These are phyloP conservation scores for Acer negundo DNA, from an alignment of 345 rosid species.

Conservation along the genomic window DNA sequence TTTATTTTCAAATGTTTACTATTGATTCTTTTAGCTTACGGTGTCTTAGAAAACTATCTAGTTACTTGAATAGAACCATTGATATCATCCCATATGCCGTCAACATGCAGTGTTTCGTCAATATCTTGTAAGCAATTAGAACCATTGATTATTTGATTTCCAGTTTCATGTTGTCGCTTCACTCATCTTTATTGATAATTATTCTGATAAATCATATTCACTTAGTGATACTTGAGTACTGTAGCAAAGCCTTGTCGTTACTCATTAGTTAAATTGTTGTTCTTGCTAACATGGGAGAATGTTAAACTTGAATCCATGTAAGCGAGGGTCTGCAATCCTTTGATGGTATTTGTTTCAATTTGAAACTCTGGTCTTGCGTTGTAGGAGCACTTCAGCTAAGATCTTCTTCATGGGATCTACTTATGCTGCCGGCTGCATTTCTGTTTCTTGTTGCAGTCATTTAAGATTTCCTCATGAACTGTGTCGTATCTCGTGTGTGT, in stretches of 20 bases:
- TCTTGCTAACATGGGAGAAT: not conserved
- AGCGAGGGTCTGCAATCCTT: not conserved
- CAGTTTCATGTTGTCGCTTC: not conserved
- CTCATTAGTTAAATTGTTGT: not conserved
- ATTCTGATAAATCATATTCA: not conserved
- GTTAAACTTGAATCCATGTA: no score
- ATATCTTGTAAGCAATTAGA: no score
- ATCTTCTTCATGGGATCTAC: not conserved
- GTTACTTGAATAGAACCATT: not conserved
- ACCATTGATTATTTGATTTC: not conserved
- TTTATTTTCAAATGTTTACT: not conserved
- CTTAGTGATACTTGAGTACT: no score
- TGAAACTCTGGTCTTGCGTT: not conserved
- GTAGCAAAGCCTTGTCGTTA: not conserved
- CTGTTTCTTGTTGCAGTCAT: not conserved
- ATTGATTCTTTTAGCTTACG: not conserved
- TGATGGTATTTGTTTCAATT: not conserved
- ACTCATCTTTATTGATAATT: not conserved
- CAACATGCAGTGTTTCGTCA: not conserved
- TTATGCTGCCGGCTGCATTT: not conserved
- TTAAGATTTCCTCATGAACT: no score
- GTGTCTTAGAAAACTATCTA: not conserved
- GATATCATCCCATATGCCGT: not conserved
- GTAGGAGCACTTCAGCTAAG: not conserved
- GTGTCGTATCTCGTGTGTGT: not conserved